Percentiles rank a stretch among this genome's conserved stretches.
Evolutionary conservation across 2,329 filamentous ascomycete species (phyloP).

Genomic region (Penicillium sp.): DNA sequence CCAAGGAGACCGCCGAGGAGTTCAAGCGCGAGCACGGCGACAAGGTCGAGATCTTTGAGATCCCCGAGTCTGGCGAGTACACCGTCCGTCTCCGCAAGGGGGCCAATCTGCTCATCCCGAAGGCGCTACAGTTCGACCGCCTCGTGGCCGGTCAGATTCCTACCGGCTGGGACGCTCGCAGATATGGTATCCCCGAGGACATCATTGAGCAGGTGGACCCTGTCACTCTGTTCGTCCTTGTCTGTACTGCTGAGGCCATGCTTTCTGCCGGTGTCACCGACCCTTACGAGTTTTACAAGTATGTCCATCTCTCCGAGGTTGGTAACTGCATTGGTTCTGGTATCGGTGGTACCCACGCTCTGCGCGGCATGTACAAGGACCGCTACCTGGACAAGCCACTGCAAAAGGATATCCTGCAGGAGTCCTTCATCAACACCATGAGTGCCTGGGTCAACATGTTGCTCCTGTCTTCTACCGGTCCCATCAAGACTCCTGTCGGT

Average conservation of each 20-base stretch:
- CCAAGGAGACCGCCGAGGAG: constrained; percentile 94
- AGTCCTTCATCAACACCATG: constrained; percentile 99
- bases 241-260: constrained; percentile 86
- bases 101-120: constrained; percentile 89
- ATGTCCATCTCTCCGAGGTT: constrained; percentile 94
- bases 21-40: constrained; percentile 97
- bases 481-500: constrained; percentile 97
- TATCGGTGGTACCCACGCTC: constrained; percentile 88
- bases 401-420: constrained; percentile 97
- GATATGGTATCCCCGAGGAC: constrained; percentile 93
- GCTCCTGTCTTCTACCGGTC: constrained; percentile 89
- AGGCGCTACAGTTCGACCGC: constrained; percentile 93
- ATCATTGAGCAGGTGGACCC: constrained; percentile 97
- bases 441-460: constrained; percentile 99
- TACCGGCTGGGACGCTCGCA: constrained; percentile 93
- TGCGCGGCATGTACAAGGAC: constrained; percentile 97
- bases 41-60: constrained; percentile 96
- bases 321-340: constrained; percentile 98
- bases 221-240: constrained; percentile 89
- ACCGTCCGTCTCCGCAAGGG: constrained; percentile 94
- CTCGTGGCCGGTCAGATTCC: constrained; percentile 96
- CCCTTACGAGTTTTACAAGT: constrained; percentile 99
- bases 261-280: constrained; percentile 93
- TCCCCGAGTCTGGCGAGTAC: constrained; percentile 87
- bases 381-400: constrained; percentile 94